Conservation (phyloP, 305 asterid species). For the Fraxinus paxiana region DNA sequence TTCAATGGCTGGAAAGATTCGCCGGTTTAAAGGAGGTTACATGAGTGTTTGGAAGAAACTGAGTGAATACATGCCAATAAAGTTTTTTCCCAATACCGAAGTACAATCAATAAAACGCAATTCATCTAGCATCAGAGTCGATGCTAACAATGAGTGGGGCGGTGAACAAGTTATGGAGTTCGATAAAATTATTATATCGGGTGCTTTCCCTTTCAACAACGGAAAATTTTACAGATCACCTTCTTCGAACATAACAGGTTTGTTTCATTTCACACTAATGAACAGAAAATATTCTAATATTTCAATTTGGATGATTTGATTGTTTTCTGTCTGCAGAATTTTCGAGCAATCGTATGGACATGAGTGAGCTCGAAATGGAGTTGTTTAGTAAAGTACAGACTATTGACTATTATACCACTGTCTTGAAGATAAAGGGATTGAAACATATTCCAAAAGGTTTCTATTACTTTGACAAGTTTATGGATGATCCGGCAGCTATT, state of each 20-base stretch:
- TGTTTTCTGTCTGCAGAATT: slow-evolving; percentile 35
- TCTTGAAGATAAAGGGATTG: slow-evolving; percentile 59
- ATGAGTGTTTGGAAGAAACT: slow-evolving; percentile 67
- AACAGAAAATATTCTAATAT: neutral
- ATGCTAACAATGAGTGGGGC: slow-evolving; percentile 28
- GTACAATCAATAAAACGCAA: slow-evolving; percentile 48
- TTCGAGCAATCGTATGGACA: slow-evolving; percentile 34
- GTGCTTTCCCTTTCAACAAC: slow-evolving; percentile 57
- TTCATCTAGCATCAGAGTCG: slow-evolving; percentile 31
- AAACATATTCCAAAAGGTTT: slow-evolving; percentile 68
- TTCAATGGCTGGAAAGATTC: slow-evolving; percentile 77
- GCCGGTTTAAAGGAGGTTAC: slow-evolving; percentile 71
- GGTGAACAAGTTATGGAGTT: slow-evolving; percentile 38
- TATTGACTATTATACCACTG: slow-evolving; percentile 70
- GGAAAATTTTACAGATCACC: slow-evolving; percentile 61
- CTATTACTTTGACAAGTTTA: slow-evolving; percentile 67
- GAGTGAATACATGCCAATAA: slow-evolving; percentile 46
- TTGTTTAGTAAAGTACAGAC: slow-evolving; percentile 64
- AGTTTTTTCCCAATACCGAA: slow-evolving; percentile 56
- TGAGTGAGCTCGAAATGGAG: slow-evolving; percentile 54
- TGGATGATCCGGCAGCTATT: slow-evolving; percentile 57
- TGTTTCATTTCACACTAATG: neutral
- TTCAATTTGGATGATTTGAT: slow-evolving; percentile 5
- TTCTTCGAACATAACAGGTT: slow-evolving; percentile 36
- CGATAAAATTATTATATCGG: slow-evolving; percentile 68